phyloP scores from a whole-genome alignment of 768 basidiomycete species.

The Phanerochaete carnosa region DNA sequence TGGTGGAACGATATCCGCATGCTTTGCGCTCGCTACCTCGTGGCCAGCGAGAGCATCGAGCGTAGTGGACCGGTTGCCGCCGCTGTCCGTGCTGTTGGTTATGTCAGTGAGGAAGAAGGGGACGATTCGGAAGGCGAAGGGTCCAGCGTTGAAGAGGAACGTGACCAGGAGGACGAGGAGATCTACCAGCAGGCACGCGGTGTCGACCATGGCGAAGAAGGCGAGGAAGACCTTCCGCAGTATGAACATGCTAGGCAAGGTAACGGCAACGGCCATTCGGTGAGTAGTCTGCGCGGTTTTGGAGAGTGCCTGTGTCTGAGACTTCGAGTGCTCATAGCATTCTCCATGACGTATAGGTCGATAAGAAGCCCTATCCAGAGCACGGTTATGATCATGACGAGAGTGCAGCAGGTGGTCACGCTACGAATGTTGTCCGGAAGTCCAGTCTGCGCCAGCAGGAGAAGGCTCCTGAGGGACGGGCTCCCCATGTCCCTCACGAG shows the following conservation, averaged over 20 bases:
- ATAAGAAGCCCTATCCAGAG: conserved; percentile 30
- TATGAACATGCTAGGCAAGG: conserved; percentile 48
- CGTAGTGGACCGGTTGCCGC: conserved; percentile 89
- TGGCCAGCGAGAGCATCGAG: conserved; percentile 92
- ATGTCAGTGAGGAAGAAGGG: conserved; percentile 75
- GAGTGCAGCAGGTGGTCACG: conserved; percentile 20
- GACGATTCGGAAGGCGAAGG: conserved; percentile 60
- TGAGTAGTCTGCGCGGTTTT: conserved; percentile 22
- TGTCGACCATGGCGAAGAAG: conserved; percentile 24
- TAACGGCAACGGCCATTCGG: conserved; percentile 31
- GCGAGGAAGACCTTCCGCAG: conserved; percentile 52
- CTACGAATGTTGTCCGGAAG: conserved; percentile 36
- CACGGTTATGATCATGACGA: conserved; percentile 7
- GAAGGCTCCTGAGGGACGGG: conserved; percentile 65
- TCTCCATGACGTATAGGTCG: conserved; percentile 24
- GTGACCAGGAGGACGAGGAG: conserved; percentile 43
- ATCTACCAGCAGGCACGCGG: conserved; percentile 47
- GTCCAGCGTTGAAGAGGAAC: conserved; percentile 51
- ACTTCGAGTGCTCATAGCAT: background rate
- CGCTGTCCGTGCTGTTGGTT: conserved; percentile 87
- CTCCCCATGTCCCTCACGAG: conserved; percentile 26
- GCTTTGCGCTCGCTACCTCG: conserved; percentile 90
- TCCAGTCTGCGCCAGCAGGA: conserved; percentile 64
- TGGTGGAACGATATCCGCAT: conserved; percentile 99
- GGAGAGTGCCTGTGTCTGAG: conserved; percentile 33